Percentiles rank a stretch among this genome's conserved stretches.
phyloP scores from a whole-genome alignment of 352 stramenopile species.

The Phytophthora ohioensis region DNA sequence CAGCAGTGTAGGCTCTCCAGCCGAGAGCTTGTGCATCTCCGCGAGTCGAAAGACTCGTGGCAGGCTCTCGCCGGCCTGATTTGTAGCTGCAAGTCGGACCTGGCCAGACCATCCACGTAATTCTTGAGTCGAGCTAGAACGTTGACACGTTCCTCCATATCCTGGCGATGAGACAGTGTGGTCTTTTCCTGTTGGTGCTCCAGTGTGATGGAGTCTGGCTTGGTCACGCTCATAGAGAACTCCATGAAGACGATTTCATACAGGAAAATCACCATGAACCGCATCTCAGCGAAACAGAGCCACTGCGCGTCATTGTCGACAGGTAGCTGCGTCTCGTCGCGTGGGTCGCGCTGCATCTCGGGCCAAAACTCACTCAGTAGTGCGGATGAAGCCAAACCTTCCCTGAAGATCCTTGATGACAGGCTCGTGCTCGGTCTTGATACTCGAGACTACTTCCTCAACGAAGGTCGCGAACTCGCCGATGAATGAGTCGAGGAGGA shows the following conservation, averaged over 20 bases:
- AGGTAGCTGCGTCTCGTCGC: conserved; percentile 42
- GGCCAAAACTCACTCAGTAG: conserved; percentile 79
- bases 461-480: conserved; percentile 66
- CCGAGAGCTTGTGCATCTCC: conserved; percentile 74
- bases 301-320: conserved; percentile 69
- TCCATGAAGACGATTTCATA: conserved; percentile 90
- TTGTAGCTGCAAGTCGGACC: conserved; percentile 59
- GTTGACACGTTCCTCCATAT: conserved; percentile 81
- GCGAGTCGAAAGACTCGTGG: conserved; percentile 81
- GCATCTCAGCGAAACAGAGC: conserved; percentile 89
- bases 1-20: conserved; percentile 77
- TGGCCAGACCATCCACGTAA: conserved; percentile 67
- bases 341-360: conserved; percentile 62
- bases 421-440: conserved; percentile 39
- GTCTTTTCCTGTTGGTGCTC: conserved; percentile 49
- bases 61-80: conserved; percentile 41
- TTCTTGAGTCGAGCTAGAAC: conserved; percentile 70
- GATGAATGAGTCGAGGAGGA: conserved; percentile 53
- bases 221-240: conserved; percentile 85
- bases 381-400: conserved; percentile 66
- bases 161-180: conserved; percentile 65
- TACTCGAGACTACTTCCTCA: conserved; percentile 31
- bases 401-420: conserved; percentile 44
- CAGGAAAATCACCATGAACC: conserved; percentile 82
- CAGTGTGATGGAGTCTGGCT: conserved; percentile 74